Base-by-base conservation (phyloP, 768 basidiomycete species). In the Exsudoporus frostii region DNA sequence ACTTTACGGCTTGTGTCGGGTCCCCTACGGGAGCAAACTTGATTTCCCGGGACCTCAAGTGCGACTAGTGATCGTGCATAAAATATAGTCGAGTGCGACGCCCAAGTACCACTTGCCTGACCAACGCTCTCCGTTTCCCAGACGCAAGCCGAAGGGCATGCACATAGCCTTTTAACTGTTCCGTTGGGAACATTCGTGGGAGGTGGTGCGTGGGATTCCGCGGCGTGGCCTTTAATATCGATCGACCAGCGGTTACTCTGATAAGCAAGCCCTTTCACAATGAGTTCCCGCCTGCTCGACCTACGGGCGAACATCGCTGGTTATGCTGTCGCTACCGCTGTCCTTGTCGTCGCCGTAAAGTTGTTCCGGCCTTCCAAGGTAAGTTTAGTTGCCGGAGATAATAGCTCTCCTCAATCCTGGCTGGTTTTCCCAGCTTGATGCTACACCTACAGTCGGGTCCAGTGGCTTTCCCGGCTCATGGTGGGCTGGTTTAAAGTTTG, bases 401-500 rank as follows among this genome's bases (percentile, higher is more conserved):
- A 8, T 7, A 19, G 1, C 20, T 55, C 27, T 29, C 6, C n/a
- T 15, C 17, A 15, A 32, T 5, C 1, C 29, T n/a, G 8, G 30
- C 37, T 37, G 3, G 20, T 22, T 27, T 14, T 0, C n/a, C 5
- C 39, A 69, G 68, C 50, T 68, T 10, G 54, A 62, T 20, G 45
- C 48, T 10, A 66, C 73, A 4, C 73, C 74, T 0, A 64, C 67
- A 8, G 46, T 66, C 2, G 70, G 72, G 7, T 61, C 55, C 3
- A 63, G 50, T 3, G 50, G 40, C 11, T 62, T 62, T 25, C 34
- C 69, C 1, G 55, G 65, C 24, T 71, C 70, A 4, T 71, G 65
- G 51, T 52, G 63, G 37, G 58, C 57, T 4, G 60, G 62, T 14
- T 41, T 60, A 10, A 61, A 46, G 32, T 67, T 48, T 44, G 5